phyloP scores from a whole-genome alignment of 768 basidiomycete species.

The Porpolomopsis calyptriformis region DNA sequence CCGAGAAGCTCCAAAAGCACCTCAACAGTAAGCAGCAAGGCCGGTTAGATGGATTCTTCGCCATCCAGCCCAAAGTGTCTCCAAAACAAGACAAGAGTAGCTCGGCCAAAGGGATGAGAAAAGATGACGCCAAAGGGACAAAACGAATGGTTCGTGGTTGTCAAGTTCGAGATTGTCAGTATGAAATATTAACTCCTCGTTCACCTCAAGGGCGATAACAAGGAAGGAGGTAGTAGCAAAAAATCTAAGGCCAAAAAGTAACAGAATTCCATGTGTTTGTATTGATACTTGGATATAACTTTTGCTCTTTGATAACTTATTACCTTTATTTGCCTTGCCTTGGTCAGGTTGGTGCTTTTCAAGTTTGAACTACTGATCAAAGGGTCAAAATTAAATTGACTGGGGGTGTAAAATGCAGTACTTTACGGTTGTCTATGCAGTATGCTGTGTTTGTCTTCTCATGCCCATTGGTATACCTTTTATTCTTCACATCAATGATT shows the following conservation, averaged over 20 bases:
- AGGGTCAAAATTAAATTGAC: too few relatives aligned
- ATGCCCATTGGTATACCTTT: too few relatives aligned
- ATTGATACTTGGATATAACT: too few relatives aligned
- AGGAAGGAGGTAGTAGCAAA: constrained; percentile 6
- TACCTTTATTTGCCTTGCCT: too few relatives aligned
- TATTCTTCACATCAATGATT: too few relatives aligned
- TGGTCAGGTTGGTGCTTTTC: too few relatives aligned
- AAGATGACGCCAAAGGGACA: constrained; percentile 29
- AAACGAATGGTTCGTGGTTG: constrained; percentile 41
- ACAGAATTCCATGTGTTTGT: not conserved
- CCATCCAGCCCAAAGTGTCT: constrained; percentile 53
- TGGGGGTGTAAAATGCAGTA: too few relatives aligned
- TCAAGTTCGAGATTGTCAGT: not conserved
- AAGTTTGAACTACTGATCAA: too few relatives aligned
- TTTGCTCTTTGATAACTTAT: too few relatives aligned
- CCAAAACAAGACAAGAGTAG: constrained; percentile 17
- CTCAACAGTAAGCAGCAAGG: constrained; percentile 91
- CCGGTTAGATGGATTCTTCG: constrained; percentile 91
- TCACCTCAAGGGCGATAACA: constrained; percentile 1
- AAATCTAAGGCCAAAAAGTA: constrained; percentile 5
- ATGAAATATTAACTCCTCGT: not conserved
- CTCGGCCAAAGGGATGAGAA: constrained; percentile 27
- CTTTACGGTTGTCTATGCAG: too few relatives aligned
- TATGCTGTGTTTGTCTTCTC: too few relatives aligned
- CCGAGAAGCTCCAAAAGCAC: constrained; percentile 83